Percentiles rank a stretch among this genome's conserved stretches.
phyloP scores from a whole-genome alignment of 83 land plant genomes.

The Picea engelmannii region DNA sequence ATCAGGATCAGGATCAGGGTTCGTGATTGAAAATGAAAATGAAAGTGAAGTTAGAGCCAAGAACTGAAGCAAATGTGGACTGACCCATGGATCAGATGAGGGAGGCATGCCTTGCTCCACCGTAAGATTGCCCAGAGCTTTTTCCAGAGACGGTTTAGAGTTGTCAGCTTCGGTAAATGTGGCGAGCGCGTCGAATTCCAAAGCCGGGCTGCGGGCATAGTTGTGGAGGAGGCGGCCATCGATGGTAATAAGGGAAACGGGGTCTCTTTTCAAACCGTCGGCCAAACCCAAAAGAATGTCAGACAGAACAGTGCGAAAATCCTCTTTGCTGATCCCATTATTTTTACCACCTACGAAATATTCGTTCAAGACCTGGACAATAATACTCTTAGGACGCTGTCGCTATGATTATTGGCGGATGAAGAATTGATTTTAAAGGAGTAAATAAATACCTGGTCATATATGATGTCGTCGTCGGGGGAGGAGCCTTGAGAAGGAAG shows the following conservation, averaged over 20 bases:
- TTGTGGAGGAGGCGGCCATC: slow-evolving; percentile 66
- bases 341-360: slow-evolving; percentile 48
- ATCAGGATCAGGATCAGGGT: neutral
- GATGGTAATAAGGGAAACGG: slow-evolving; percentile 49
- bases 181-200: slow-evolving; percentile 44
- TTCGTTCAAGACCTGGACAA: slow-evolving; percentile 46
- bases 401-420: no score
- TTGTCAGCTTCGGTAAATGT: slow-evolving; percentile 22
- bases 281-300: slow-evolving; percentile 66
- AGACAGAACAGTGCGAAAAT: slow-evolving; percentile 49
- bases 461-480: slow-evolving; percentile 56
- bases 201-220: slow-evolving; percentile 35
- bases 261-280: slow-evolving; percentile 55
- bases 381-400: no score
- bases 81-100: slow-evolving; percentile 59
- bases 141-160: slow-evolving; percentile 11
- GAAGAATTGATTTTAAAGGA: no score
- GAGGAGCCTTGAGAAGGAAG: slow-evolving; percentile 60
- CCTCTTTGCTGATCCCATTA: slow-evolving; percentile 49
- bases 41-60: neutral
- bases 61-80: neutral
- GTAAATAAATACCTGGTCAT: slow-evolving; percentile 48
- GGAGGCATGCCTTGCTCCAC: slow-evolving; percentile 77
- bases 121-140: slow-evolving; percentile 33
- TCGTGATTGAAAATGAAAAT: neutral